Conservation (phyloP, 441 rosid species). For the Omphalea diandra region DNA sequence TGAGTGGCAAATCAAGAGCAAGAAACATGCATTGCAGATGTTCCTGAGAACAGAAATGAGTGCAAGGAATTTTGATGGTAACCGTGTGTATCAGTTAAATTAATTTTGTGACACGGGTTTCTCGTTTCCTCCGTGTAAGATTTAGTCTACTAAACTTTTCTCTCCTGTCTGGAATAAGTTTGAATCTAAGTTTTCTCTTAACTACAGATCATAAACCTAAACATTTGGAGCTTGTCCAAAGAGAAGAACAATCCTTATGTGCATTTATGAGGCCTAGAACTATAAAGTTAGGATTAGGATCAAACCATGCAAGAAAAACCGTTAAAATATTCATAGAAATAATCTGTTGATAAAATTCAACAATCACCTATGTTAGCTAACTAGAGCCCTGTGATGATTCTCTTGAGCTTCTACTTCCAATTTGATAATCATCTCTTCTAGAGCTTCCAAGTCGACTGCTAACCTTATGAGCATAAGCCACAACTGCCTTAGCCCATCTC, state of each 20-base stretch:
- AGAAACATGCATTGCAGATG: neutral
- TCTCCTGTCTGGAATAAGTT: neutral
- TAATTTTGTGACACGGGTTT: neutral
- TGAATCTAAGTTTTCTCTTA: neutral
- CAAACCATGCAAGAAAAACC: neutral
- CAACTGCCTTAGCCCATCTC: constrained; percentile 88
- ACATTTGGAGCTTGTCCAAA: neutral
- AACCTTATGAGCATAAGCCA: constrained; percentile 71
- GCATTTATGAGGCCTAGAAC: neutral
- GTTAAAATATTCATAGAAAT: no score
- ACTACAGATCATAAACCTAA: no score
- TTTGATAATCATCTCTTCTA: constrained; percentile 16
- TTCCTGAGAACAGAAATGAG: neutral
- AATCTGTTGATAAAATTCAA: neutral
- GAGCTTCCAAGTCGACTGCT: constrained; percentile 49
- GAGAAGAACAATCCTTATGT: neutral
- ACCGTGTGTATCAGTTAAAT: neutral
- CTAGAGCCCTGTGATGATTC: constrained; percentile 7
- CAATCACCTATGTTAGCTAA: neutral
- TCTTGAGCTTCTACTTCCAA: constrained; percentile 15
- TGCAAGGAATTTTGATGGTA: constrained; percentile 2
- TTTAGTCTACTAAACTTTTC: neutral
- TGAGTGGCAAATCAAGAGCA: neutral
- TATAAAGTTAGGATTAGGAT: neutral
- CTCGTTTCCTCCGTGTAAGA: neutral